Percentiles rank a stretch among this genome's conserved stretches.
Conservation (phyloP, 371 early-diverging fungal genomes). For the Mucor mucedo region DNA sequence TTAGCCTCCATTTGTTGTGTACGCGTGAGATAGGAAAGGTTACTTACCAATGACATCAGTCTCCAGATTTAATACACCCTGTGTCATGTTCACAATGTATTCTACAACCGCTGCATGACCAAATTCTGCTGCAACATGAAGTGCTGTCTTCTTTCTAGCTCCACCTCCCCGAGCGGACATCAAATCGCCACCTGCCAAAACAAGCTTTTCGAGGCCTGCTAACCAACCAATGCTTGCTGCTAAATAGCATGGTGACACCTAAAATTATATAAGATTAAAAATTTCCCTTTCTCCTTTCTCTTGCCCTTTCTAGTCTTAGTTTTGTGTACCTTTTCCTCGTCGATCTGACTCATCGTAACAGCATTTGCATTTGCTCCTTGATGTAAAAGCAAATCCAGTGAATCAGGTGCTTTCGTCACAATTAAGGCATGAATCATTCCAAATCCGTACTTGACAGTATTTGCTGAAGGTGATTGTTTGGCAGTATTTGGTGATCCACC, state of each 20-base stretch:
- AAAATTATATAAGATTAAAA: not conserved
- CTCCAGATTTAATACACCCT: slow-evolving; percentile 43
- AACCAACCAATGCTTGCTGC: slow-evolving; percentile 52
- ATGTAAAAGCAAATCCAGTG: slow-evolving; percentile 44
- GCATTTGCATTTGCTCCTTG: slow-evolving; percentile 54
- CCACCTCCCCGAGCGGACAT: slow-evolving; percentile 48
- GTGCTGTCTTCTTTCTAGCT: slow-evolving; percentile 40
- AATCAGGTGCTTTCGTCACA: slow-evolving; percentile 38
- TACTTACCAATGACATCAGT: slow-evolving; percentile 40
- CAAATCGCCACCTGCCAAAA: slow-evolving; percentile 48
- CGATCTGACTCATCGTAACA: slow-evolving; percentile 35
- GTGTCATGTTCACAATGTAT: slow-evolving; percentile 43
- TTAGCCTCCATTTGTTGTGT: too few relatives aligned
- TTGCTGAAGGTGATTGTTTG: slow-evolving; percentile 37
- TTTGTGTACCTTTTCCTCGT: slow-evolving; percentile 46
- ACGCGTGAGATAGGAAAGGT: too few relatives aligned
- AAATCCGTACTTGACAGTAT: slow-evolving; percentile 48
- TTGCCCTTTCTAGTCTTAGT: not conserved
- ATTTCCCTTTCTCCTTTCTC: not conserved
- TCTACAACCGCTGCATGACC: slow-evolving; percentile 45
- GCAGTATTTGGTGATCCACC: slow-evolving; percentile 57
- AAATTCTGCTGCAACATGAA: slow-evolving; percentile 50
- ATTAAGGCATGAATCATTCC: slow-evolving; percentile 55
- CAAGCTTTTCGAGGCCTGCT: slow-evolving; percentile 41
- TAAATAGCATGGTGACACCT: slow-evolving; percentile 52